Base-by-base conservation (phyloP, 2,329 filamentous ascomycete species). In the Sclerotinia trifoliorum region DNA sequence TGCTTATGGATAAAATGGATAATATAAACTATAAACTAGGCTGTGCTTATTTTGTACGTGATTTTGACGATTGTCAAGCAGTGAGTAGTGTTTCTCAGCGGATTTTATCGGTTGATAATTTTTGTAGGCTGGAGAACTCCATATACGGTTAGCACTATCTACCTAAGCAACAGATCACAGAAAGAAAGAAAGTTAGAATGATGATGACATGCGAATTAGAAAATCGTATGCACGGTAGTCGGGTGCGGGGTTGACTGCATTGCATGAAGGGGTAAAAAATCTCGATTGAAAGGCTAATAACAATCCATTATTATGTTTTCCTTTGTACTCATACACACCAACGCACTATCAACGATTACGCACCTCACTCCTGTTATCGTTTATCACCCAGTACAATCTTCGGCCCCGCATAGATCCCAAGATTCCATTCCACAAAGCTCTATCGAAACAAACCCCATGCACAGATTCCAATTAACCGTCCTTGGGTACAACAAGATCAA, bases 201-300 rank as follows among this genome's bases (percentile, higher is more conserved):
- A 26, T 19, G 52, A 19, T 32, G 24, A 15, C 6, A 39, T 39
- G 11, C 35, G 10, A 39, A 32, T 19, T 61, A 32, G 26, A 62
- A 8, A 15, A 21, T 21, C 10, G 19, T 32, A n/a, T 15, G 57
- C 44, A 46, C 6, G 44, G 26, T 55, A 19, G 17, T 42, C 24
- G 26, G 49, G 26, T 54, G 63, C 63, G 63, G 63, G 63, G 63
- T 65, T 65, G 51, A 52, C 51, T 65, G 51, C 62, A 65, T 65
- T 65, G 51, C 62, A 65, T 65, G 26, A 56, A 52, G 49, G 32
- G 39, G 51, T 26, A 26, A 42, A 42, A 42, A 15, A n/a, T 32
- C 21, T 35, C 56, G 35, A 44, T 64, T 54, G 32, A 35, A 35
- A 35, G 35, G 6, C 8, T 35, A 35, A 35, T 35, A 10, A 42